phyloP scores from a whole-genome alignment of 148 eudicot genomes.

The Drosera capensis region DNA sequence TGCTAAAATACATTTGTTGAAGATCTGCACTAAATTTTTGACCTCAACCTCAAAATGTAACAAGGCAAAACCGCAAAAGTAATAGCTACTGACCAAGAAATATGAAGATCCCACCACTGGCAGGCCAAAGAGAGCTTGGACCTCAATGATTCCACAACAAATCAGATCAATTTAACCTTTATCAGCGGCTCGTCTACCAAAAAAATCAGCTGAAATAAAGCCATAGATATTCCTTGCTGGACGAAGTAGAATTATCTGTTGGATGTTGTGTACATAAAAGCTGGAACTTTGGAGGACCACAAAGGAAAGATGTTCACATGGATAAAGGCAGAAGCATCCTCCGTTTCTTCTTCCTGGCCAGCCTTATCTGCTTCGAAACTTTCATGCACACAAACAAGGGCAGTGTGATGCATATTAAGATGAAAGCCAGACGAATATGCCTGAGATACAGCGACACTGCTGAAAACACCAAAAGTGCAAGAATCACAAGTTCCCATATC shows the following conservation, averaged over 20 bases:
- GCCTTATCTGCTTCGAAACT: constrained; percentile 75
- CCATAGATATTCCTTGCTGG: neutral
- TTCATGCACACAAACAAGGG: constrained; percentile 77
- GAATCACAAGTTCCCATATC: constrained; percentile 79
- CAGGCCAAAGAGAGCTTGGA: too few relatives aligned
- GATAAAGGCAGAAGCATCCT: constrained; percentile 99
- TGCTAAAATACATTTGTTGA: too few relatives aligned
- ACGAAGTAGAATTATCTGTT: neutral
- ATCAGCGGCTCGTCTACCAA: too few relatives aligned
- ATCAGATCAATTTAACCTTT: too few relatives aligned
- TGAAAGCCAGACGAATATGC: constrained; percentile 64
- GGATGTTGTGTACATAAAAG: neutral
- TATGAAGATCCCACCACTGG: too few relatives aligned
- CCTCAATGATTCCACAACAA: too few relatives aligned
- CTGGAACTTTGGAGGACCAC: neutral
- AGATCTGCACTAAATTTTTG: too few relatives aligned
- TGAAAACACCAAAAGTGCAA: constrained; percentile 90
- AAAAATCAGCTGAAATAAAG: too few relatives aligned
- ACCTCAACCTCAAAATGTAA: too few relatives aligned
- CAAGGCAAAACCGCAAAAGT: too few relatives aligned
- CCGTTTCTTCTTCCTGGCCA: constrained; percentile 84
- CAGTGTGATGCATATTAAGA: constrained; percentile 52
- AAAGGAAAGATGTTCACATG: constrained; percentile 32
- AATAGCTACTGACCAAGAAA: too few relatives aligned
- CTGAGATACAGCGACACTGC: constrained; percentile 81